These are phyloP conservation scores for Arabis hirsuta DNA, from an alignment of 345 rosid genomes.

Conservation along the genomic window DNA sequence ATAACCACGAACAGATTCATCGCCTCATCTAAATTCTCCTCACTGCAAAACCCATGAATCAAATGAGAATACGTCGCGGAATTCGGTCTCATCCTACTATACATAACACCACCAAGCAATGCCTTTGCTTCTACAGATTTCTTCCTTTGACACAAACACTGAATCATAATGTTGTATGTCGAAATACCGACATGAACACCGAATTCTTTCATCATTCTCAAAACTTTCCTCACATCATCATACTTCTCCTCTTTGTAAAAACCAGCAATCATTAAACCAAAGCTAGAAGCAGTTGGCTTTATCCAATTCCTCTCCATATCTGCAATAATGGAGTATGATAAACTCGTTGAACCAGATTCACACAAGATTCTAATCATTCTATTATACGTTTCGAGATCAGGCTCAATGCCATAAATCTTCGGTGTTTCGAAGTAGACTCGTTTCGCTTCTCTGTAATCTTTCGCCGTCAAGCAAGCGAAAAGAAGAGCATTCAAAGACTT, in stretches of 20 bases:
- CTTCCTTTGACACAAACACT: conserved; percentile 66
- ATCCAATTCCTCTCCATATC: conserved; percentile 76
- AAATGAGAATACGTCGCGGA: conserved; percentile 53
- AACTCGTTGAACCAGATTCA: conserved; percentile 64
- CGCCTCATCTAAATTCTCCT: conserved; percentile 68
- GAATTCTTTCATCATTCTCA: conserved; percentile 61
- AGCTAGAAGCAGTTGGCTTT: conserved; percentile 57
- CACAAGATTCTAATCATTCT: conserved; percentile 60
- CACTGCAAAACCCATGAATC: conserved; percentile 76
- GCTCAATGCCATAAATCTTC: conserved; percentile 50
- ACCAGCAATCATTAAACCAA: conserved; percentile 62
- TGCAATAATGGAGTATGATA: conserved; percentile 59
- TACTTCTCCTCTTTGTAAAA: conserved; percentile 72
- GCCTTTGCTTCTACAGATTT: conserved; percentile 65
- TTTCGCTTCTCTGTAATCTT: conserved; percentile 57
- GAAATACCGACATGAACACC: conserved; percentile 51
- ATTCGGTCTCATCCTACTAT: conserved; percentile 55
- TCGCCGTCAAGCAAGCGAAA: conserved; percentile 59
- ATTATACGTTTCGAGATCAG: conserved; percentile 67
- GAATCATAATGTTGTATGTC: conserved; percentile 65
- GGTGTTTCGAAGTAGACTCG: conserved; percentile 70
- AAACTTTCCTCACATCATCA: conserved; percentile 72
- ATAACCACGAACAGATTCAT: conserved; percentile 61
- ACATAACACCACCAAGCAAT: conserved; percentile 60
- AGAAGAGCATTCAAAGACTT: conserved; percentile 72